Evolutionary conservation across 257 asterid species (phyloP).

Genomic region (Ilex asprella): DNA sequence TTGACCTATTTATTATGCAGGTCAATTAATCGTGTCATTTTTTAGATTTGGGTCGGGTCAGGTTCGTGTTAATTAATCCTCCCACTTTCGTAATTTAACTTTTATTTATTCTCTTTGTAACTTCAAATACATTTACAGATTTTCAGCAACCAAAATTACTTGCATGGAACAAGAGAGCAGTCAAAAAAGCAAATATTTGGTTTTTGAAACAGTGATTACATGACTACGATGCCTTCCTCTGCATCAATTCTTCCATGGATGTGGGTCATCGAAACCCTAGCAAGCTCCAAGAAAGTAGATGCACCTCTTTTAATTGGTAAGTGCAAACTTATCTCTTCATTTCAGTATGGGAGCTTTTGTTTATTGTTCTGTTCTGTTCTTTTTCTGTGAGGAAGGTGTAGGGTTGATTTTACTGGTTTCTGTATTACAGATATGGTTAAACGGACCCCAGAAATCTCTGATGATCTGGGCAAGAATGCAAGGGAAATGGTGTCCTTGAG

Average conservation of each 20-base stretch:
- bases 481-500: conserved; percentile 46
- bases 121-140: too few relatives aligned
- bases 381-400: conserved; percentile 7
- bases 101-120: too few relatives aligned
- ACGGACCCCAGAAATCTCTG: conserved; percentile 34
- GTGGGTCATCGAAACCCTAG: conserved; percentile 55
- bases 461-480: conserved; percentile 38
- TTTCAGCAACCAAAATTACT: too few relatives aligned
- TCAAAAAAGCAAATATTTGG: too few relatives aligned
- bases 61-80: too few relatives aligned
- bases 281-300: conserved; percentile 38
- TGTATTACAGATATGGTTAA: conserved; percentile 39
- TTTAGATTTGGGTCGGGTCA: too few relatives aligned
- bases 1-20: too few relatives aligned
- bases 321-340: conserved; percentile 1
- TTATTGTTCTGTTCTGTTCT: neutral
- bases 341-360: conserved; percentile 2
- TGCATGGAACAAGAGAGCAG: too few relatives aligned
- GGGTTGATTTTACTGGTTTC: conserved; percentile 8
- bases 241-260: conserved; percentile 37
- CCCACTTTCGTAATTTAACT: too few relatives aligned
- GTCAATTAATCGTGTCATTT: too few relatives aligned
- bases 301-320: conserved; percentile 43
- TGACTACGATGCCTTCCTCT: too few relatives aligned
- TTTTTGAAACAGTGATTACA: too few relatives aligned